These are phyloP conservation scores for Saccharomycopsis sp. DNA, from an alignment of 805 yeast genomes.

Conservation along the genomic window DNA sequence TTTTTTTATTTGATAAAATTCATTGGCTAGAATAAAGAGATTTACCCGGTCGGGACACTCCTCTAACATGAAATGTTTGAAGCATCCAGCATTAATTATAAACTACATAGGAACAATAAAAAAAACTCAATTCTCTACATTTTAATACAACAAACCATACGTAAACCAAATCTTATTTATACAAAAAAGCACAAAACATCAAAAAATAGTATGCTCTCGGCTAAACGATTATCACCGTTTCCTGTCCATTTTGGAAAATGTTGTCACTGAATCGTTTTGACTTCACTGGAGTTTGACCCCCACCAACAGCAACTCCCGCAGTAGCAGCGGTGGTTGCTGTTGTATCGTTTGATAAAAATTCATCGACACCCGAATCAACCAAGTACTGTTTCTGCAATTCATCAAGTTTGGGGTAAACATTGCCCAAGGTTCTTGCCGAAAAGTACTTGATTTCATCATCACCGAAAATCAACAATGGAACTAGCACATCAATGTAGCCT, in stretches of 20 bases:
- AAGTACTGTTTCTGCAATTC: conserved; percentile 20
- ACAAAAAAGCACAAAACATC: too few relatives aligned
- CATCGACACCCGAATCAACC: conserved; percentile 20
- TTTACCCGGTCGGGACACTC: too few relatives aligned
- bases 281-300: conserved; percentile 1
- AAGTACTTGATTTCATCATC: conserved; percentile 19
- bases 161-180: too few relatives aligned
- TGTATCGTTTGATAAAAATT: conserved; percentile 2
- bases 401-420: conserved; percentile 14
- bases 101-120: too few relatives aligned
- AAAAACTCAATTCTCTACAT: too few relatives aligned
- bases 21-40: too few relatives aligned
- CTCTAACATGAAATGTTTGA: too few relatives aligned
- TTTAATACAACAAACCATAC: too few relatives aligned
- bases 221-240: conserved; percentile 17
- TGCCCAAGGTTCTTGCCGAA: conserved; percentile 15
- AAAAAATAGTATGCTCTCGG: too few relatives aligned
- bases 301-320: not conserved
- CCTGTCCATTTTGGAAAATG: conserved; percentile 12
- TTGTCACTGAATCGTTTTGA: conserved; percentile 16
- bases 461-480: conserved; percentile 20
- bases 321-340: not conserved
- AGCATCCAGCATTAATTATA: too few relatives aligned
- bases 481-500: conserved; percentile 20
- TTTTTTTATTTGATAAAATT: too few relatives aligned